Evolutionary conservation across 2,329 filamentous ascomycete genomes (phyloP), one percentile per base, ranked within the genome.

Genomic region (Diaporthe citri): DNA sequence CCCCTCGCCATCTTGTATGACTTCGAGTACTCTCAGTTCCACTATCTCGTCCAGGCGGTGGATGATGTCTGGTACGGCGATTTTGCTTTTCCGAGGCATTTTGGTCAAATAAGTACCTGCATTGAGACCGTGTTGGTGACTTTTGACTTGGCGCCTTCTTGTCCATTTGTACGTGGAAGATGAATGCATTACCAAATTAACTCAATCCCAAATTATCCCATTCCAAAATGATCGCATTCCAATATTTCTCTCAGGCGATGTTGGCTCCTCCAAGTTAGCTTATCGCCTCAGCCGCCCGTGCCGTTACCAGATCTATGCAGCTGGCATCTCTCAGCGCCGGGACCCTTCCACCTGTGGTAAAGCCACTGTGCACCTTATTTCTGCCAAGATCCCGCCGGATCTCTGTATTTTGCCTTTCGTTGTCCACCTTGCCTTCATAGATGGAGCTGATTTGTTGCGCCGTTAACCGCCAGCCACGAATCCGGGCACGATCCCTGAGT

Each of bases 251-350:
- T 2, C 15, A 7, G 15, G 25, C 25, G 25, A 55, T 55, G 17
- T 46, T 46, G 43, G 15, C 43, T 39, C 10, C 2, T 39, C 36
- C 2, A 12, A 12, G 9, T 3, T 13, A 39, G 36, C 36, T 12
- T 3, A 39, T 39, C 36, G 12, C 36, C 36, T 39, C 36, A n/a
- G 12, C 36, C 36, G 2, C 36, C 2, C 31, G 31, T 31, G 2
- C 12, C 0, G 36, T 39, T 2, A 39, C 36, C 36, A 39, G 36
- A 39, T 39, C 36, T 13, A 39, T 4, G 36, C 10, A 10, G 36
- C 12, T 39, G 36, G 0, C 2, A 39, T 13, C 0, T 39, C 12
- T 1, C 36, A 0, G 10, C 36, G 0, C 10, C 2, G 36, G 0
- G 36, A 4, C 10, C 10, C 1, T 39, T 39, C 36, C 36, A 39